Evolutionary conservation across 306 rosid genomes (phyloP).

Genomic region (Lithocarpus polystachyus): DNA sequence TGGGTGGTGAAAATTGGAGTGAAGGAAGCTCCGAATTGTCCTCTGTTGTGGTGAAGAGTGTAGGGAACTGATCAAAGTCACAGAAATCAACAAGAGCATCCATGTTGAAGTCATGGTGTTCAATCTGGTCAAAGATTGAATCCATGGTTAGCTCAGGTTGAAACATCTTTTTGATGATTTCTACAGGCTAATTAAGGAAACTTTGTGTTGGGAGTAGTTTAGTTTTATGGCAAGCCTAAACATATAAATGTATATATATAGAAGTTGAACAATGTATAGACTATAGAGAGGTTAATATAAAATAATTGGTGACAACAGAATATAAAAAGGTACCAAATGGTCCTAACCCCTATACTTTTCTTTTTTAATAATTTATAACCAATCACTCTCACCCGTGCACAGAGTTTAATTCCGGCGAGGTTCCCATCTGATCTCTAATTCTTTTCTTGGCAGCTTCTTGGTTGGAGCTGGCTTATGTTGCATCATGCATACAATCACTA

Average conservation of each 20-base stretch:
- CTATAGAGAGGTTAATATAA: not conserved
- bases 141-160: conserved; percentile 25
- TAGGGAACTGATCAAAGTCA: conserved; percentile 12
- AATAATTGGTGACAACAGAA: not conserved
- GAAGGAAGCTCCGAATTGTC: conserved; percentile 18
- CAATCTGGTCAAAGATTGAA: conserved; percentile 36
- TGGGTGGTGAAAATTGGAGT: conserved; percentile 16
- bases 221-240: not conserved
- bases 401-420: conserved; percentile 10
- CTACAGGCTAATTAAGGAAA: not conserved
- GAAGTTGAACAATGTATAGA: not conserved
- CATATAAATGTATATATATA: not conserved
- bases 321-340: not conserved
- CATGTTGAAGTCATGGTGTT: conserved; percentile 21
- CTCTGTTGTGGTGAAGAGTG: conserved; percentile 18
- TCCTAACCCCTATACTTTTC: too few relatives aligned
- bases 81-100: conserved; percentile 26
- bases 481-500: not conserved
- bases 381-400: conserved; percentile 16
- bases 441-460: conserved; percentile 37
- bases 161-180: conserved; percentile 27
- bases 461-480: conserved; percentile 2
- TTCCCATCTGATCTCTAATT: conserved; percentile 22
- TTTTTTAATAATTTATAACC: not conserved
- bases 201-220: not conserved